These are phyloP conservation scores for Candida anglica DNA, from an alignment of 805 yeast genomes.

Conservation along the genomic window DNA sequence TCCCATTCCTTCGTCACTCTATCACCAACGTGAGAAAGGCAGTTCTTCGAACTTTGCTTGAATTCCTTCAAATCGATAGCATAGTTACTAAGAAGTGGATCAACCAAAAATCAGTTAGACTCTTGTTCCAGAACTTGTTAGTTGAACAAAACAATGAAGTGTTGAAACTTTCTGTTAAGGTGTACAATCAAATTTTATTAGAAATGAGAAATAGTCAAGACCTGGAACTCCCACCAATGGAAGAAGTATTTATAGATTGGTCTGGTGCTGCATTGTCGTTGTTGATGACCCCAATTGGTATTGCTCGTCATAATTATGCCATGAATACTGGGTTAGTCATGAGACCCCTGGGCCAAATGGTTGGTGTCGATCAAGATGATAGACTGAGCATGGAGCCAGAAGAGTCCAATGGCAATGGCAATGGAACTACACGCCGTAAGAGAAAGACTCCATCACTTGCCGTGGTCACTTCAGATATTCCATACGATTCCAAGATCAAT, in stretches of 20 bases:
- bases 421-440: constrained; percentile 41
- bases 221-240: constrained; percentile 40
- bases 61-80: constrained; percentile 63
- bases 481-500: constrained; percentile 59
- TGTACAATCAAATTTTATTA: constrained; percentile 53
- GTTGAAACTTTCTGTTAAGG: constrained; percentile 54
- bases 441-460: constrained; percentile 32
- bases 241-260: constrained; percentile 42
- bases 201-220: constrained; percentile 33
- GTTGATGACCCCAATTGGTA: constrained; percentile 91
- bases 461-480: constrained; percentile 29
- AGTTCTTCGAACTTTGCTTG: constrained; percentile 73
- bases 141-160: constrained; percentile 85
- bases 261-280: constrained; percentile 52
- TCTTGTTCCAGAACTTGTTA: constrained; percentile 80
- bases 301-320: constrained; percentile 79
- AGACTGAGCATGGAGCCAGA: constrained; percentile 10
- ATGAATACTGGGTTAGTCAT: constrained; percentile 75
- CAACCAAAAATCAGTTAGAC: constrained; percentile 64
- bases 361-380: constrained; percentile 11
- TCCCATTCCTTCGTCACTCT: constrained; percentile 91
- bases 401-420: constrained; percentile 8
- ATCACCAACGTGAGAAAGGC: constrained; percentile 88
- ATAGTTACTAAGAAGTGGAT: constrained; percentile 65
- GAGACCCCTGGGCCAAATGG: constrained; percentile 69